These are phyloP conservation scores for Orbilia quercus DNA, from an alignment of 2,329 filamentous ascomycete species.

Conservation along the genomic window DNA sequence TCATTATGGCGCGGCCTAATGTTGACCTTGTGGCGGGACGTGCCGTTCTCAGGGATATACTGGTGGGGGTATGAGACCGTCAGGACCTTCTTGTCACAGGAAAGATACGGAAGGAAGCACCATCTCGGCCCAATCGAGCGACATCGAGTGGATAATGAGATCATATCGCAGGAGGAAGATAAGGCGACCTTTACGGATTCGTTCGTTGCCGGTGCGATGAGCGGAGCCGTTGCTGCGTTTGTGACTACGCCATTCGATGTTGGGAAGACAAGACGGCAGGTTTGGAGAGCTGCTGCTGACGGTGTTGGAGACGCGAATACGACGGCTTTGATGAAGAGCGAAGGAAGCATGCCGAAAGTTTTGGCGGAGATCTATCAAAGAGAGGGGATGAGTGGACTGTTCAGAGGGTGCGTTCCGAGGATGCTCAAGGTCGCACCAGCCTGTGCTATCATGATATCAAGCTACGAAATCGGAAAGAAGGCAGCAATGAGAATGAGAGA, in stretches of 20 bases:
- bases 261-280: conserved; percentile 93
- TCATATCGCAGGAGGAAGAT: conserved; percentile 36
- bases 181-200: conserved; percentile 81
- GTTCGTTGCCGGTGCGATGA: conserved; percentile 84
- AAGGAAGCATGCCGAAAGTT: conserved; percentile 82
- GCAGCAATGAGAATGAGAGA: conserved; percentile 81
- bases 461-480: conserved; percentile 94
- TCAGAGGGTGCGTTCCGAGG: conserved; percentile 89
- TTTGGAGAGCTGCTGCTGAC: conserved; percentile 69
- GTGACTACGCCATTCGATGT: conserved; percentile 97
- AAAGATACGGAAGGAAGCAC: conserved; percentile 47
- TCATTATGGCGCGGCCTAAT: conserved; percentile 91
- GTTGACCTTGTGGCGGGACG: conserved; percentile 93
- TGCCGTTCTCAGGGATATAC: conserved; percentile 95
- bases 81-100: conserved; percentile 66
- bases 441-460: conserved; percentile 86
- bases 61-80: conserved; percentile 97
- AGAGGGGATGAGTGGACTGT: conserved; percentile 83
- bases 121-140: conserved; percentile 66
- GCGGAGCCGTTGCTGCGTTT: conserved; percentile 85
- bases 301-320: conserved; percentile 62
- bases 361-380: conserved; percentile 90
- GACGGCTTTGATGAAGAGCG: conserved; percentile 68
- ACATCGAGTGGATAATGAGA: conserved; percentile 72
- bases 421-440: conserved; percentile 95